A percentile compares a stretch with the other conserved stretches of the same genome.
phyloP scores from a whole-genome alignment of 2,329 filamentous ascomycete species.

The Fusarium concolor region DNA sequence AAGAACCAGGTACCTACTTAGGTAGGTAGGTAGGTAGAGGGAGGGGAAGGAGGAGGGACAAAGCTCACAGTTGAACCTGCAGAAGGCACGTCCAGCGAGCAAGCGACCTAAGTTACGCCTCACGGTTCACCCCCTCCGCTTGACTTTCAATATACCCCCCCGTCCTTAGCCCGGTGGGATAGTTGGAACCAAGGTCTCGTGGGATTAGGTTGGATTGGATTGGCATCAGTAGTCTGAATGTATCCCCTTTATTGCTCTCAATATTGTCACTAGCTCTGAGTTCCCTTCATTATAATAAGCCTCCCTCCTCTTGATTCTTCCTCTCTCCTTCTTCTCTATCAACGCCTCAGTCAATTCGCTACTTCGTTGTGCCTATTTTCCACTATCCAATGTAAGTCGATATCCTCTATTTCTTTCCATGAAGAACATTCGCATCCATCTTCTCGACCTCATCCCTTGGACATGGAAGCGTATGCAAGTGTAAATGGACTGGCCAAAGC shows the following conservation, averaged over 20 bases:
- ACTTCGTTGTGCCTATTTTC: slow-evolving; percentile 36
- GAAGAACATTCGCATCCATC: background rate
- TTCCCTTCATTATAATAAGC: slow-evolving; percentile 43
- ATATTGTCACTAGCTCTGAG: slow-evolving; percentile 27
- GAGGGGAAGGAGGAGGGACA: slow-evolving; percentile 4
- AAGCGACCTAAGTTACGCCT: slow-evolving; percentile 5
- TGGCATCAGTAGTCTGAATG: slow-evolving; percentile 19
- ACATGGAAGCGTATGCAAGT: background rate
- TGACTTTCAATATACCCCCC: background rate
- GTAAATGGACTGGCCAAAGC: background rate
- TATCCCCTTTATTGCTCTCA: slow-evolving; percentile 36
- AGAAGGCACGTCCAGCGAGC: background rate
- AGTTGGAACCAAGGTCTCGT: slow-evolving; percentile 10
- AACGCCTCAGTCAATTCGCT: slow-evolving; percentile 40
- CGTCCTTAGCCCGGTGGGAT: slow-evolving; percentile 6
- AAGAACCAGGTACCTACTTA: slow-evolving; percentile 1
- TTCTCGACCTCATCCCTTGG: background rate
- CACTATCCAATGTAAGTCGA: slow-evolving; percentile 40
- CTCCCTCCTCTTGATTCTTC: slow-evolving; percentile 26
- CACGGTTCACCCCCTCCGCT: slow-evolving; percentile 7
- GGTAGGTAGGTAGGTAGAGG: background rate
- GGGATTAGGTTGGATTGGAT: slow-evolving; percentile 26
- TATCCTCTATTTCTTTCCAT: slow-evolving; percentile 3
- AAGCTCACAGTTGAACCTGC: slow-evolving; percentile 10
- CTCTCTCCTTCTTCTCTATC: slow-evolving; percentile 32